Evolutionary conservation across 768 basidiomycete genomes (phyloP).

Genomic region (Thelephora ganbajun): DNA sequence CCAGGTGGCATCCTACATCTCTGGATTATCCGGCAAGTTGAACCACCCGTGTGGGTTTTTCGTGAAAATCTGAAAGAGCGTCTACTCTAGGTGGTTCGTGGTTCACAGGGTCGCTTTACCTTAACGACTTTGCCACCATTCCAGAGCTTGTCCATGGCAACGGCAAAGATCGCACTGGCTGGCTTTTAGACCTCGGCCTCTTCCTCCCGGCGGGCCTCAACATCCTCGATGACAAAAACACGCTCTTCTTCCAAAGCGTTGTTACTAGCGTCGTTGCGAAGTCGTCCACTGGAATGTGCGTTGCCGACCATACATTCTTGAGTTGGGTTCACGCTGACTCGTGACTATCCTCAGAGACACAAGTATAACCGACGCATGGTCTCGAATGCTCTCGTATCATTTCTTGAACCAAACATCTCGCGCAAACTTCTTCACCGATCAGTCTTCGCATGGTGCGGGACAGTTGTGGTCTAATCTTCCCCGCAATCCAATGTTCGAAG

Average conservation of each 20-base stretch:
- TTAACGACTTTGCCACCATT: slow-evolving; percentile 49
- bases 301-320: slow-evolving; percentile 3
- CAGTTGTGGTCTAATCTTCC: slow-evolving; percentile 52
- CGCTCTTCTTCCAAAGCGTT: slow-evolving; percentile 38
- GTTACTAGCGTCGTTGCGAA: slow-evolving; percentile 43
- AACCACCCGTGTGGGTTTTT: neutral
- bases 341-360: slow-evolving; percentile 30
- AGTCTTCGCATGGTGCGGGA: slow-evolving; percentile 55
- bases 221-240: slow-evolving; percentile 29
- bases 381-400: slow-evolving; percentile 56
- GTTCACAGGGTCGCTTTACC: slow-evolving; percentile 46
- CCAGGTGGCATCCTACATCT: slow-evolving; percentile 36
- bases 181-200: slow-evolving; percentile 44
- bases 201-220: slow-evolving; percentile 27
- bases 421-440: slow-evolving; percentile 44
- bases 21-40: slow-evolving; percentile 31
- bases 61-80: neutral
- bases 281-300: slow-evolving; percentile 38
- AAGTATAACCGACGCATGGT: slow-evolving; percentile 51
- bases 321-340: neutral
- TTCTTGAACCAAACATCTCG: slow-evolving; percentile 54
- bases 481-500: slow-evolving; percentile 34
- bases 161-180: slow-evolving; percentile 28
- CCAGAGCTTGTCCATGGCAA: slow-evolving; percentile 48
- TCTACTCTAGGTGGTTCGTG: slow-evolving; percentile 43